Evolutionary conservation across 1,284 basidiomycete genomes (phyloP).

Genomic region (Puccinia novopanici): DNA sequence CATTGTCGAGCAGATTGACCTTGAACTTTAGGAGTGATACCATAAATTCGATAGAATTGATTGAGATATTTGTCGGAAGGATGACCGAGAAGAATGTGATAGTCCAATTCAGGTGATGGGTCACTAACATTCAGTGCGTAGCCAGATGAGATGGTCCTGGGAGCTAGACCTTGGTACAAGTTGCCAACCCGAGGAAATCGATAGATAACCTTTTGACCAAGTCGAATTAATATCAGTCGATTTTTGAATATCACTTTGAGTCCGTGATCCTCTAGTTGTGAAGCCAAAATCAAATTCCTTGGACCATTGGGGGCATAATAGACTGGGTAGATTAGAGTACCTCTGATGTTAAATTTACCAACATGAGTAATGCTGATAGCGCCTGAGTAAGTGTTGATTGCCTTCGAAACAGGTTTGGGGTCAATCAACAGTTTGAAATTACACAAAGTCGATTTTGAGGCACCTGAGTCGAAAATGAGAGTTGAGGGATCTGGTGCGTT

Average conservation of each 20-base stretch:
- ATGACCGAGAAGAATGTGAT: neutral
- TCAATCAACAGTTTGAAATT: conserved; percentile 1
- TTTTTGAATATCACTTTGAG: neutral
- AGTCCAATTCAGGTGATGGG: neutral
- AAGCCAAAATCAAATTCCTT: neutral
- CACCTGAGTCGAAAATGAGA: too few species aligned
- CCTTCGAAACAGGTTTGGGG: too few species aligned
- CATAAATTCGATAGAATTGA: neutral
- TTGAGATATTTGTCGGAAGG: conserved; percentile 12
- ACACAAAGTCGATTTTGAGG: neutral
- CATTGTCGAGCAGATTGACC: neutral
- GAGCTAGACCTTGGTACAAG: neutral
- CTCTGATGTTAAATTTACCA: neutral
- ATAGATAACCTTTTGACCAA: neutral
- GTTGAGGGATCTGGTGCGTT: too few species aligned
- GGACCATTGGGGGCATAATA: conserved; percentile 1
- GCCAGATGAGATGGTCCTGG: neutral
- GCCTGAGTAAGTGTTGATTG: too few species aligned
- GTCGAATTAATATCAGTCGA: neutral
- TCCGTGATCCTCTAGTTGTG: conserved; percentile 5
- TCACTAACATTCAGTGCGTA: neutral
- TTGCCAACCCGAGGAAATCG: neutral
- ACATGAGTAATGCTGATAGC: neutral
- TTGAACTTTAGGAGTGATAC: neutral
- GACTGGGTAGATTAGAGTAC: neutral